Conservation (phyloP, 2,329 filamentous ascomycete species). For the Epichloe amarillans region DNA sequence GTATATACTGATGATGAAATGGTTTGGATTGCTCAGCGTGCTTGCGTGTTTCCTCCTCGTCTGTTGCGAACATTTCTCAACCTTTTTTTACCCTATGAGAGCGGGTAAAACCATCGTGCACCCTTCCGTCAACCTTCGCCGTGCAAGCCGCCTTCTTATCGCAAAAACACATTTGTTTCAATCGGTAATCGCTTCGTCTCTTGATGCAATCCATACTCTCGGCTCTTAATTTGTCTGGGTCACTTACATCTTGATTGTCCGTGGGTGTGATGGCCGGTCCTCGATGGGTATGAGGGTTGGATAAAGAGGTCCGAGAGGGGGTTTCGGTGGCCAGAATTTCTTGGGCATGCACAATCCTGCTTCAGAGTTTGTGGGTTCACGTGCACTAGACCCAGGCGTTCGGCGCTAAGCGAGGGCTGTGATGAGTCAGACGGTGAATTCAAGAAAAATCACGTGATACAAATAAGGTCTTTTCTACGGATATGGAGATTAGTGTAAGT, state of each 20-base stretch:
- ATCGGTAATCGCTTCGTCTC: constrained; percentile 4
- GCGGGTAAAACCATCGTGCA: background rate
- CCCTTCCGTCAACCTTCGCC: constrained; percentile 1
- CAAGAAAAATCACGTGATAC: constrained; percentile 9
- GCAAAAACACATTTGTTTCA: background rate
- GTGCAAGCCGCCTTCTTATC: constrained; percentile 1
- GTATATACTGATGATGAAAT: background rate
- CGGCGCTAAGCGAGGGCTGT: constrained; percentile 28
- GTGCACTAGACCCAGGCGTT: constrained; percentile 20
- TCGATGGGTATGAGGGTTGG: constrained; percentile 22
- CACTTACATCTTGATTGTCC: constrained; percentile 33
- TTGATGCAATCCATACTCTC: background rate
- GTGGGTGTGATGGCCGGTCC: constrained; percentile 28
- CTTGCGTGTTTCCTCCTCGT: background rate
- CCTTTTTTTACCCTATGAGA: background rate
- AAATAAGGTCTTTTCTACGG: background rate
- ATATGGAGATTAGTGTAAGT: background rate
- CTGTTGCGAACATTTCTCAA: background rate
- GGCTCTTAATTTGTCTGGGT: background rate
- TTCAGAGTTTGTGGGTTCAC: constrained; percentile 29
- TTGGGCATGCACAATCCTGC: constrained; percentile 21
- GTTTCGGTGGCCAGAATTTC: constrained; percentile 28
- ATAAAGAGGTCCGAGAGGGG: constrained; percentile 25
- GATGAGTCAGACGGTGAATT: constrained; percentile 14
- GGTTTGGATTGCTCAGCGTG: background rate